A percentile compares a stretch with the other conserved stretches of the same genome.
Conservation (phyloP, 179 eudicot species). For the Silene vulgaris region DNA sequence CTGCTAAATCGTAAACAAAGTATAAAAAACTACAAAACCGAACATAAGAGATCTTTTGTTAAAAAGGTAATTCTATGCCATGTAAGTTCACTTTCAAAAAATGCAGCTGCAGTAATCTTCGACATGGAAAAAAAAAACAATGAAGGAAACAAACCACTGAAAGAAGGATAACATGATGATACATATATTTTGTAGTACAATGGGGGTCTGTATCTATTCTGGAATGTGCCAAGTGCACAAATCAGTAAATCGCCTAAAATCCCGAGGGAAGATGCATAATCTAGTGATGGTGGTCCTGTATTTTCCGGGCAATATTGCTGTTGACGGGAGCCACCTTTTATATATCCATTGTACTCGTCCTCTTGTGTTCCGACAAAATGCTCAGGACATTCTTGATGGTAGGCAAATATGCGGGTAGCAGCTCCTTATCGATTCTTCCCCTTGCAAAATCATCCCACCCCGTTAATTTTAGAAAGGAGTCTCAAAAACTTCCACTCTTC, state of each 20-base stretch:
- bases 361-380: conserved; percentile 22
- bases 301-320: conserved; percentile 23
- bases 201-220: neutral
- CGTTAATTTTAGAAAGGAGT: neutral
- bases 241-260: conserved; percentile 11
- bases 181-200: neutral
- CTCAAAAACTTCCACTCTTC: neutral
- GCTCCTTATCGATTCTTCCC: no score
- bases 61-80: no score
- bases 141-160: neutral
- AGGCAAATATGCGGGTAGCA: no score
- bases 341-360: conserved; percentile 9
- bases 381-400: conserved; percentile 14
- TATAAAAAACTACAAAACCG: no score
- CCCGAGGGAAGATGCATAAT: conserved; percentile 29
- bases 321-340: conserved; percentile 13
- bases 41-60: no score
- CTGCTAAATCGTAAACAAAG: no score
- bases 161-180: neutral
- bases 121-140: neutral
- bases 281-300: conserved; percentile 38
- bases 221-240: neutral
- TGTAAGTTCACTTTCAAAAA: neutral
- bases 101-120: neutral
- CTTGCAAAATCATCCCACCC: neutral